phyloP scores from a whole-genome alignment of 1,284 basidiomycete species.

The Lignosus rhinocerotis region DNA sequence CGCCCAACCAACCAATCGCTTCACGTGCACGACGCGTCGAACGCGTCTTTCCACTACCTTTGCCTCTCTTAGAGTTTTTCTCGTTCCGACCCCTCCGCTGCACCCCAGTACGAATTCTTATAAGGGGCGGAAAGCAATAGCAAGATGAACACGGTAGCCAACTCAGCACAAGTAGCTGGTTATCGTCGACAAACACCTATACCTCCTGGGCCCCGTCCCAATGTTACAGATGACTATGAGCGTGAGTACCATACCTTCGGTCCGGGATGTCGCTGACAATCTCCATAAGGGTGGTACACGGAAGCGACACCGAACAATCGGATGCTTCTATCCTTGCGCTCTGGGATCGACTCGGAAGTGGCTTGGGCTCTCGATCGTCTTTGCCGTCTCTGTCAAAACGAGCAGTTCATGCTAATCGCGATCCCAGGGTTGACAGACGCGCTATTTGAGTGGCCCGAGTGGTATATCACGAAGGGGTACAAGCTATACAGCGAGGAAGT shows the following conservation, averaged over 20 bases:
- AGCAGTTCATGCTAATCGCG: slow-evolving; percentile 64
- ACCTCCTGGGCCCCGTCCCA: slow-evolving; percentile 38
- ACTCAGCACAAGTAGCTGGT: slow-evolving; percentile 9
- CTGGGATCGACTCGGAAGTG: slow-evolving; percentile 73
- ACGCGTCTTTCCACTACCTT: slow-evolving; percentile 14
- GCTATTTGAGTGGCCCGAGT: slow-evolving; percentile 80
- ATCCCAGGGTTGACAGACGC: slow-evolving; percentile 78
- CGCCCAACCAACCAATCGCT: slow-evolving; percentile 4
- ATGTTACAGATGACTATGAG: slow-evolving; percentile 74
- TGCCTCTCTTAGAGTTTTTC: neutral
- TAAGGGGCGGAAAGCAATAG: neutral
- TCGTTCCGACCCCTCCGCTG: neutral
- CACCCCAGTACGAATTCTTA: no score
- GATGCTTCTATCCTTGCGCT: slow-evolving; percentile 78
- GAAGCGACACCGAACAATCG: slow-evolving; percentile 72
- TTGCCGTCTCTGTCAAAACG: slow-evolving; percentile 72
- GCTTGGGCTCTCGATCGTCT: slow-evolving; percentile 82
- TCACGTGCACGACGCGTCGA: slow-evolving; percentile 23
- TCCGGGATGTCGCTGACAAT: neutral
- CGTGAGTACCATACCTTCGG: slow-evolving; percentile 43
- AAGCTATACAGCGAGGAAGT: slow-evolving; percentile 41
- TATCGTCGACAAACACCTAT: slow-evolving; percentile 20
- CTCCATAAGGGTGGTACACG: slow-evolving; percentile 72
- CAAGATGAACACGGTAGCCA: slow-evolving; percentile 9
- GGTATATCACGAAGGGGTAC: slow-evolving; percentile 62